Evolutionary conservation across 768 basidiomycete genomes (phyloP), one percentile per base, ranked within the genome.

Genomic region (Suillus luteus): DNA sequence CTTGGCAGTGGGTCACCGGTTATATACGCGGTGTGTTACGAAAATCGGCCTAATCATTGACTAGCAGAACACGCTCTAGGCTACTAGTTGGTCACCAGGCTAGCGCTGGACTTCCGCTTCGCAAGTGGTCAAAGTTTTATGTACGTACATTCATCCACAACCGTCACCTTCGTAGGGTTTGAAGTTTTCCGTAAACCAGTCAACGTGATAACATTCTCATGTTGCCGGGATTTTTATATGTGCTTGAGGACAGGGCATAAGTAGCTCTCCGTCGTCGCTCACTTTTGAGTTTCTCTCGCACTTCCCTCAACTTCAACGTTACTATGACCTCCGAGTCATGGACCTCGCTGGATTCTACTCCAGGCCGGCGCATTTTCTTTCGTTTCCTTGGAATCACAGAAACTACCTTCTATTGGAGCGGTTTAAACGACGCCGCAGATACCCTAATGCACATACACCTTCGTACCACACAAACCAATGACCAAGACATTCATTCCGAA

Each of bases 351-450:
- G 41, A 65, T 37, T 67, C 54, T 9, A 40, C 24, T 24, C 58
- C 41, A 44, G 67, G 37, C 37, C 61, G 22, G 52, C 67, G 60
- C 46, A 48, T 63, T 33, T 73, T 67, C 61, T 41, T 62, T 51
- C 77, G 82, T 6, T 73, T 70, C 14, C 71, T 85, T 2, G 82
- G 82, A 8, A 49, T 65, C 14, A 76, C 75, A 27, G 82, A 85
- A 69, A 68, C 69, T 24, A 67, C 71, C 4, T 83, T 80, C 65
- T 79, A 68, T 43, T 82, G 65, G 67, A 78, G 73, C 15, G 66
- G 71, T 27, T 79, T 81, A 60, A 70, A 74, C 31, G 71, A 82
- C 49, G 82, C 83, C 12, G 77, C 81, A 1, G 83, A 84, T 71
- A 78, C 66, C 10, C 61, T 82, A 24, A 77, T 78, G 58, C 74